Conservation (phyloP, 345 rosid species). For the Eucalyptus pauciflora region DNA sequence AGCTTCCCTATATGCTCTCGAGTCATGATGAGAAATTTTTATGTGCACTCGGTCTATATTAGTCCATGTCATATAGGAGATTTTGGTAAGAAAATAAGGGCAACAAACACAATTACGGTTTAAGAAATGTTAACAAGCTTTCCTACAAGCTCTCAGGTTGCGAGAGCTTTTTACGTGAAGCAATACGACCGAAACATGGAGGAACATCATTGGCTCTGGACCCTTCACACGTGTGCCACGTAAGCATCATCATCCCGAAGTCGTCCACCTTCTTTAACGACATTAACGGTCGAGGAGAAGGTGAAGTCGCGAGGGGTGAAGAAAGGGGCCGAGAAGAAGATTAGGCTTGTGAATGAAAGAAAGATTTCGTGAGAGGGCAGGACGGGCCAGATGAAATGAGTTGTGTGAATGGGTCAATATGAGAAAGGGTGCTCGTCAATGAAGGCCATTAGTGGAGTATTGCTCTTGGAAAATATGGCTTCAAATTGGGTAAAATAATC, state of each 20-base stretch:
- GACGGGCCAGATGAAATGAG: neutral
- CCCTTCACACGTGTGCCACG: neutral
- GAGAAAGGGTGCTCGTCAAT: neutral
- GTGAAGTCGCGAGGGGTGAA: neutral
- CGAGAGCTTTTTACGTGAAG: neutral
- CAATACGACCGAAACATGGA: neutral
- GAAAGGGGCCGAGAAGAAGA: neutral
- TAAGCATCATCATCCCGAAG: neutral
- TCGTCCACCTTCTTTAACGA: neutral
- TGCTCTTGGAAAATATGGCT: rapidly evolving
- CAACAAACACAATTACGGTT: neutral
- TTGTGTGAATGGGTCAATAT: neutral
- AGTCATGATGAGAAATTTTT: neutral
- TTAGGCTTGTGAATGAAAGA: neutral
- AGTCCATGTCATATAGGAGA: neutral
- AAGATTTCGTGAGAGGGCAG: neutral
- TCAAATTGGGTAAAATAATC: rapidly evolving
- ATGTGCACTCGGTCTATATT: neutral
- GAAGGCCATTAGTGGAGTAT: neutral
- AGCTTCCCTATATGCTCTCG: neutral
- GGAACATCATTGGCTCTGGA: neutral
- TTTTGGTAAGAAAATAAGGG: neutral
- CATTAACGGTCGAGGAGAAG: neutral
- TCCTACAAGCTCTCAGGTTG: neutral
- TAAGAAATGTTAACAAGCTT: neutral